Base-by-base conservation (phyloP, 2,329 filamentous ascomycete species). In the Endoconidiophora polonica region DNA sequence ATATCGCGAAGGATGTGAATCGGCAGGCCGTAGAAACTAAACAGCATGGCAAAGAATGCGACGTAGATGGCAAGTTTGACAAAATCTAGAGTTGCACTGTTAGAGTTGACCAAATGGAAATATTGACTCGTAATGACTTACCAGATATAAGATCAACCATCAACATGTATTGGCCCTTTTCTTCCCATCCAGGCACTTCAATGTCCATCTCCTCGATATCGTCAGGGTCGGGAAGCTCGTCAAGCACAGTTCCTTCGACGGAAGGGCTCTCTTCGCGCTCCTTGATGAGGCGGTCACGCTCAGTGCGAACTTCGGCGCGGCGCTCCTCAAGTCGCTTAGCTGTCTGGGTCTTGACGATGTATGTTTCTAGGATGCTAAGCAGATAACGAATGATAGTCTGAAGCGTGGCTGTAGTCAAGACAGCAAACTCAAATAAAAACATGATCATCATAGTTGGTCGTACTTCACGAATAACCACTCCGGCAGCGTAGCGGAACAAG, bases 401-500 rank as follows among this genome's bases (percentile, higher is more conserved):
- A 48, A 79, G 70, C 1, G 90, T 94, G 47, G 80, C 81, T 7
- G 93, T 81, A 2, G 79, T 73, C 54, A 96, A 68, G 41, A 98
- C 80, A 37, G 90, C 88, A 61, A 96, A 96, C 63, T 98, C 91
- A 58, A 98, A 98, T 4, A 93, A 79, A 60, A 98, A 98, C 87
- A 98, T 96, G 55, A 98, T 87, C 87, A 96, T 98, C 84, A 98
- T 96, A 53, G 93, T 91, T 0, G 90, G 87, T n/a, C 83, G 75
- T 2, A 90, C 86, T 61, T 93, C 81, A 52, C 84, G 79, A 46
- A 95, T 79, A 29, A 96, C 88, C 0, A 83, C 86, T 24, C 79
- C 76, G 54, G 94, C 72, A 52, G 83, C 81, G 63, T 94, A 95
- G 45, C 73, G 74, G 56, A 95, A 77, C 66, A 98, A 79, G 61